Evolutionary conservation across 345 rosid species (phyloP).

Genomic region (Populus nigra): DNA sequence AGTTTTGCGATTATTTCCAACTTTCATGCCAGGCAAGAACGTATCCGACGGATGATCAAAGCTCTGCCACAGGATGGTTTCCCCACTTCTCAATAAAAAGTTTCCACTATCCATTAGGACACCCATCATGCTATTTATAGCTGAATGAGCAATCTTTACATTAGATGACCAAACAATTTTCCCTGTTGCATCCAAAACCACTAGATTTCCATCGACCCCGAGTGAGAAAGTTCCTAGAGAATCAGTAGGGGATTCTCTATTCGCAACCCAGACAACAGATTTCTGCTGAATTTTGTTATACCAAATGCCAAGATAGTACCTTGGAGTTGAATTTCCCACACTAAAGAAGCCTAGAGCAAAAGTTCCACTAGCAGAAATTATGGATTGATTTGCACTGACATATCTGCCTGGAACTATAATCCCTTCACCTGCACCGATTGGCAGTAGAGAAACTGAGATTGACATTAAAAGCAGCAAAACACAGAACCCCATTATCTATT

Average conservation of each 20-base stretch:
- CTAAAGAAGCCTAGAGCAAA: too few species aligned
- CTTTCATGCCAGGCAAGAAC: conserved; percentile 5
- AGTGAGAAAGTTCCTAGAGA: neutral
- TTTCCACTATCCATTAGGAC: neutral
- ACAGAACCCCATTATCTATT: too few species aligned
- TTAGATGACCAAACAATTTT: neutral
- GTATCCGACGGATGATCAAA: conserved; percentile 12
- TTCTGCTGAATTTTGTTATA: neutral
- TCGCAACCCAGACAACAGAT: neutral
- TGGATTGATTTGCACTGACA: too few species aligned
- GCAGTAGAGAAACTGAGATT: too few species aligned
- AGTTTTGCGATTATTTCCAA: neutral
- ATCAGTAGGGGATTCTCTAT: neutral
- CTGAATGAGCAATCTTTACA: neutral
- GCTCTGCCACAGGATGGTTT: conserved; percentile 9
- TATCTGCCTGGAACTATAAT: too few species aligned
- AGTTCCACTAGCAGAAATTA: too few species aligned
- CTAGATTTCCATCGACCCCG: neutral
- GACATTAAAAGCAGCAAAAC: too few species aligned
- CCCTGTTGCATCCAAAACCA: neutral
- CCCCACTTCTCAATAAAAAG: neutral
- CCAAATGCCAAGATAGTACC: neutral
- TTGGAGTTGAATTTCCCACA: too few species aligned
- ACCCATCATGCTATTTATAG: neutral
- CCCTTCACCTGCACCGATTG: too few species aligned